Base-by-base conservation (phyloP, 2,329 filamentous ascomycete species). In the Scedosporium minutisporum region DNA sequence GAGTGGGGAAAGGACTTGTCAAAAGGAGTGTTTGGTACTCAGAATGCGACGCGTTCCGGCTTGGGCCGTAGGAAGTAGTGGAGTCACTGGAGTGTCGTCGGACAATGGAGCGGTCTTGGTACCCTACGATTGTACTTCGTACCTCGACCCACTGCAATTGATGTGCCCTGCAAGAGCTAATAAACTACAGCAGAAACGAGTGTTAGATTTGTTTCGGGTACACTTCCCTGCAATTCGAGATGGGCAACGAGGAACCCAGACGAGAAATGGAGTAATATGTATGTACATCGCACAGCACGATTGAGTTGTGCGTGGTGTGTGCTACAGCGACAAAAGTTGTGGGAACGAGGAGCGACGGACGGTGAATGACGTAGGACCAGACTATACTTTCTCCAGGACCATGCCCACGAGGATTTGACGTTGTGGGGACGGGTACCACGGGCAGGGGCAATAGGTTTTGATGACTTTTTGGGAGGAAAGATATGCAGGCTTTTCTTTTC, bases 1-100 rank as follows among this genome's bases (percentile, higher is more conserved):
- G 38, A 53, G 59, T 61, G 59, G 59, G 59, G 59, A 61, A 60
- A 10, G 7, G 48, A 27, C 44, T 25, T 38, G 42, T 10, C 27
- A 27, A 23, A n/a, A n/a, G 6, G 57, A 33, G 33, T 14, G 27
- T 25, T 38, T 14, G 21, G 27, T 38, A 27, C 7, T 41, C 27
- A 10, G 16, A 16, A n/a, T n/a, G 6, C 23, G 23, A 14, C 23
- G 51, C 18, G 21, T 23, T 14, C 18, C 16, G 48, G 48, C n/a
- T 25, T 23, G 51, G 23, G 48, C 4, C 10, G 48, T 21, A 21
- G 2, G 48, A 18, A 12, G 10, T 18, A 53, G 48, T 33, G 29
- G 29, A 33, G 29, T 9, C 29, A 33, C 29, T 33, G 29, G 29
- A 33, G 29, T 33, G 29, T 33, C 29, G 10, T 38, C 33, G 2